Percentiles rank a stretch among this genome's conserved stretches.
Evolutionary conservation across 1,284 basidiomycete species (phyloP).

Genomic region (Apiotrichum gracile): DNA sequence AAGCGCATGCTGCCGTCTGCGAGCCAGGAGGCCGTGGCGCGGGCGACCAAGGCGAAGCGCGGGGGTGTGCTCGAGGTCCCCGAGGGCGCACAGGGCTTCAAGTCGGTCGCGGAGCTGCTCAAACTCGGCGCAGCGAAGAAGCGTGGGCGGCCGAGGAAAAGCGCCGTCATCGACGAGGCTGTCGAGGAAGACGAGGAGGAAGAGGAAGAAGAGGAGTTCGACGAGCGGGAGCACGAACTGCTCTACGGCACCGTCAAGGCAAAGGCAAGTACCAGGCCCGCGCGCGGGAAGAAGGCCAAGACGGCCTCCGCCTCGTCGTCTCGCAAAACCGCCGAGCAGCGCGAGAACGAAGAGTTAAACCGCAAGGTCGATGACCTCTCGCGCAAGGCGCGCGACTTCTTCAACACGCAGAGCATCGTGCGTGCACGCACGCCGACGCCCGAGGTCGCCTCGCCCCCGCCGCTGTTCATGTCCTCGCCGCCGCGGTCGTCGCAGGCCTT

Average conservation of each 20-base stretch:
- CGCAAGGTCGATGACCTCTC: slow-evolving; percentile 10
- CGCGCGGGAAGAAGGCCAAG: slow-evolving; percentile 4
- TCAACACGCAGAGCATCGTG: slow-evolving; percentile 24
- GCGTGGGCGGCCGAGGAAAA: slow-evolving; percentile 11
- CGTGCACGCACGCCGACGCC: slow-evolving; percentile 9
- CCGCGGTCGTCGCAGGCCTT: too few species aligned
- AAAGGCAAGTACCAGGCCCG: too few species aligned
- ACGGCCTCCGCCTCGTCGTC: background rate
- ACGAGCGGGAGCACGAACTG: slow-evolving; percentile 11
- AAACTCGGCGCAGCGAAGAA: slow-evolving; percentile 20
- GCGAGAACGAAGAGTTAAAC: background rate
- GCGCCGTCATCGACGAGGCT: background rate
- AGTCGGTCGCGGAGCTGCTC: slow-evolving; percentile 38
- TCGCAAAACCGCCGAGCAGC: background rate
- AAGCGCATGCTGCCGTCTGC: slow-evolving; percentile 20
- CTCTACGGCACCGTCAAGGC: slow-evolving; percentile 2
- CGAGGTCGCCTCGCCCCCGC: too few species aligned
- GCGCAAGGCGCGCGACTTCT: slow-evolving; percentile 32
- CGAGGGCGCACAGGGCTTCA: slow-evolving; percentile 42
- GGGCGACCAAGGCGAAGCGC: slow-evolving; percentile 11
- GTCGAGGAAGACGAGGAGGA: slow-evolving; percentile 1
- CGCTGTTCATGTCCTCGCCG: too few species aligned
- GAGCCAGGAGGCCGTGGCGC: slow-evolving; percentile 3
- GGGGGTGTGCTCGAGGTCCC: slow-evolving; percentile 39
- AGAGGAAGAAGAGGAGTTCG: slow-evolving; percentile 7